Evolutionary conservation across 192 early-diverging fungal genomes (phyloP), one percentile per base, ranked within the genome.

Genomic region (Backusella australiensis): DNA sequence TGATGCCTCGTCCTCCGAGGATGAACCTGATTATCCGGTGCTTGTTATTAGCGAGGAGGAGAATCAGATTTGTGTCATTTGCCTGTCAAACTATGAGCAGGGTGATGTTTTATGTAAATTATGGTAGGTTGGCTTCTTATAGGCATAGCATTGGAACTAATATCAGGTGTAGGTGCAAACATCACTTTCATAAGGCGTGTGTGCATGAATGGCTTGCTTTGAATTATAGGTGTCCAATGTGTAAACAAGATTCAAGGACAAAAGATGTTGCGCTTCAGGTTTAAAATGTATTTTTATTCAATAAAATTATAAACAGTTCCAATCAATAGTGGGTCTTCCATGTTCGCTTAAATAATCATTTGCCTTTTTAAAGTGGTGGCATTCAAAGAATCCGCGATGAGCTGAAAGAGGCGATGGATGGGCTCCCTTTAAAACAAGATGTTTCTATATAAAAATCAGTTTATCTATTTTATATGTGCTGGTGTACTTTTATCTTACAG

Each of bases 381-480:
- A 91, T 6, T 94, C 93, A 82, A 97, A 93, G 80, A 94, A 99
- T 36, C 96, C 97, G 66, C 92, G 81, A 78, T 90, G 87, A 1
- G 95, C 96, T 67, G 93, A 92, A 11, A 99, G 76, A 29, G 97
- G 97, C 15, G 92, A 94, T 74, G 97, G 97, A 78, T 99, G 97
- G n/a, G 90, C 93, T 1, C 92, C 83, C 52, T 89, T 90, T 46
- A 99, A 83, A 6, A 99, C 92, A 71, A 94, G 77, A 79, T 99
- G 96, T 80, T 91, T 91, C 74, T 87, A 88, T 77, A 77, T 49
- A 44, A 36, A 71, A 63, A 35, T 41, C 14, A 44, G 26, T 65
- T 9, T 23, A n/a, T 68, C 19, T 21, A 14, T 11, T 42, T 69
- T 34, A 6, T 4, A 39, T 73, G 21, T 35, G 9, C 17, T 53